A percentile compares a stretch with the other conserved stretches of the same genome.
Evolutionary conservation across 345 rosid species (phyloP).

Genomic region (Gossypium raimondii): DNA sequence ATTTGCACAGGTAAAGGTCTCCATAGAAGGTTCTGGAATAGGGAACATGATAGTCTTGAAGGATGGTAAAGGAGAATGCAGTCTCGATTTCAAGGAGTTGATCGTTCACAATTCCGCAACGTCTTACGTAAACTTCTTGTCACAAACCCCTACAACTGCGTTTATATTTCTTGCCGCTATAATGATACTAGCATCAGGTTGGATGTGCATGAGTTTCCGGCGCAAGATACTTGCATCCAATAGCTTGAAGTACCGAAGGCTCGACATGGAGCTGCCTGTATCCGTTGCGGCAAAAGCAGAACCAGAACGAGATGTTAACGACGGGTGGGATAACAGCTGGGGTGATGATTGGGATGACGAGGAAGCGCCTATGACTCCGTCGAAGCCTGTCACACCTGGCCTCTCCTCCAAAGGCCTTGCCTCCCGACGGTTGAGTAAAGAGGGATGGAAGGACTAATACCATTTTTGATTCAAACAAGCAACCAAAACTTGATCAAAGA

Average conservation of each 20-base stretch:
- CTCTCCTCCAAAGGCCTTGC: constrained; percentile 72
- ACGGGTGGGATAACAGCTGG: constrained; percentile 82
- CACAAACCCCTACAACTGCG: constrained; percentile 18
- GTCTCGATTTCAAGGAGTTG: constrained; percentile 55
- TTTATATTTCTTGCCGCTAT: constrained; percentile 34
- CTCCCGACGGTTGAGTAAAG: constrained; percentile 62
- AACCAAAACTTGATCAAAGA: not conserved
- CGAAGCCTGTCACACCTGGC: constrained; percentile 62
- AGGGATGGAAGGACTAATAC: constrained; percentile 72
- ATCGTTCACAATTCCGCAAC: constrained; percentile 32
- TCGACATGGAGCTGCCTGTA: constrained; percentile 59
- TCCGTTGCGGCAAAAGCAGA: constrained; percentile 30
- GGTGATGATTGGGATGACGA: constrained; percentile 72
- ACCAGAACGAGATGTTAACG: constrained; percentile 28
- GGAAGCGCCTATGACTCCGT: constrained; percentile 61
- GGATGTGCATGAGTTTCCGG: constrained; percentile 38
- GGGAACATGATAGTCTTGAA: constrained; percentile 37
- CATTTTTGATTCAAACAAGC: not conserved
- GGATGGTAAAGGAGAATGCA: constrained; percentile 50
- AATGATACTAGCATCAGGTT: constrained; percentile 41
- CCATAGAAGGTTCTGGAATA: constrained; percentile 33
- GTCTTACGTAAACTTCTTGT: constrained; percentile 26
- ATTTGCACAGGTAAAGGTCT: constrained; percentile 55
- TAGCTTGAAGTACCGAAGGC: constrained; percentile 50
- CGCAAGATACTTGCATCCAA: constrained; percentile 26